Base-by-base conservation (phyloP, 179 eudicot genomes). In the Silene noctiflora region DNA sequence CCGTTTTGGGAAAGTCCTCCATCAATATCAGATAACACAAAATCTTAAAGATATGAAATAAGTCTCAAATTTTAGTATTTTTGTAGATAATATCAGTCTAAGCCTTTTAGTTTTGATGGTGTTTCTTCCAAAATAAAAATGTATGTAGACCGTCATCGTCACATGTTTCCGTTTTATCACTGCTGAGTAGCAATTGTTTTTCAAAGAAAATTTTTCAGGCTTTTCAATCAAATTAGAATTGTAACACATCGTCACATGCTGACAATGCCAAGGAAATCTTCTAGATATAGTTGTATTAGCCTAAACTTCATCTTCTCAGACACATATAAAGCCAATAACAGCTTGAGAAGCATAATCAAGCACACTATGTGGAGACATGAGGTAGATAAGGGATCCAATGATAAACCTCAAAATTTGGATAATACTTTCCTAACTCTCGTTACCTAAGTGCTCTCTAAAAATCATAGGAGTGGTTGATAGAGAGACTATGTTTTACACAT, bases 1-100 rank as follows among this genome's bases (percentile, higher is more conserved):
- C 69, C 69, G 25, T 65, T 65, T 27, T 65, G 69, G 69, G 69
- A 31, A 33, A 33, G 21, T 65, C 69, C 69, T 65, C 69, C 69
- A 12, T 27, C 31, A 14, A 65, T 65, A 14, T 17, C 69, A 31
- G 44, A 65, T 31, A 65, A 14, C 39, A 64, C 19, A 65, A 27
- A 14, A 29, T 24, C 33, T 31, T 65, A 65, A 63, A 31, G 21
- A 65, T 29, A 65, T 14, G 44, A 65, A 29, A 9, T 0, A 20
- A 65, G 69, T 29, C 69, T 29, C 39, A 31, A 65, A 65, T 11
- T 27, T 31, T 12, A 25, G 69, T 65, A 29, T 65, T 65, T 29
- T 65, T 29, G 42, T 65, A 65, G 69, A 65, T 65, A 25, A 65
- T 13, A 25, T 65, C 20, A 65, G 44, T 65, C 69, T 16, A 65